Evolutionary conservation across 805 yeast genomes (phyloP), one percentile per base, ranked within the genome.

Genomic region (Candida maesae): DNA sequence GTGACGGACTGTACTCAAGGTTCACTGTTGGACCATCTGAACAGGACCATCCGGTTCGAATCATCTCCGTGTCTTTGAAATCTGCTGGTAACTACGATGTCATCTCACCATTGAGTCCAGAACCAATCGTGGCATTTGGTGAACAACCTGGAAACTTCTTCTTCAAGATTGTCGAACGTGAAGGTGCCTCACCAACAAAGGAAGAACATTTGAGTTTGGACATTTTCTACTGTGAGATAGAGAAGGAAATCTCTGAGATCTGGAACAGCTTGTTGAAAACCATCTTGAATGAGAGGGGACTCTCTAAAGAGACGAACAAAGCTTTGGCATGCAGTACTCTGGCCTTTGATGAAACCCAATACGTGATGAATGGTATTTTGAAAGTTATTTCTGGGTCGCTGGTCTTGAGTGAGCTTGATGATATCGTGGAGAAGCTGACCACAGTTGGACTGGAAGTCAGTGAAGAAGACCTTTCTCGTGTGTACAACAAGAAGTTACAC

Each of bases 131-230:
- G 16, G 81, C 85, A 0, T 78, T 74, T 53, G 75, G 76, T 6
- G 89, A 81, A n/a, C 90, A 84, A 46, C 84, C 88, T 0, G 78
- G 79, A 0, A 73, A 77, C 3, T 74, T 71, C 35, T 77, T 82
- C 43, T 86, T 76, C 61, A 67, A 71, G 39, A 68, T 84, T n/a
- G 55, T 61, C 27, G 55, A 55, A 20, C 40, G 35, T 34, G 56
- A 41, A 29, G 59, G 36, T 48, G 39, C 38, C 5, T 39, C 56
- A 5, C 40, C 51, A 11, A 45, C 42, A 1, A 39, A 55, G 5
- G 47, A 61, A 2, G 76, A 73, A 27, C 51, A 61, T 11, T 61
- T 79, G 37, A 63, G 62, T 11, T 58, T 81, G 37, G 52, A 47
- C 2, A 66, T 80, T 21, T 51, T 56, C 6, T 81, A 76, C 51